These are phyloP conservation scores for Macrolepiota albuminosa DNA, from an alignment of 768 basidiomycete species.

Conservation along the genomic window DNA sequence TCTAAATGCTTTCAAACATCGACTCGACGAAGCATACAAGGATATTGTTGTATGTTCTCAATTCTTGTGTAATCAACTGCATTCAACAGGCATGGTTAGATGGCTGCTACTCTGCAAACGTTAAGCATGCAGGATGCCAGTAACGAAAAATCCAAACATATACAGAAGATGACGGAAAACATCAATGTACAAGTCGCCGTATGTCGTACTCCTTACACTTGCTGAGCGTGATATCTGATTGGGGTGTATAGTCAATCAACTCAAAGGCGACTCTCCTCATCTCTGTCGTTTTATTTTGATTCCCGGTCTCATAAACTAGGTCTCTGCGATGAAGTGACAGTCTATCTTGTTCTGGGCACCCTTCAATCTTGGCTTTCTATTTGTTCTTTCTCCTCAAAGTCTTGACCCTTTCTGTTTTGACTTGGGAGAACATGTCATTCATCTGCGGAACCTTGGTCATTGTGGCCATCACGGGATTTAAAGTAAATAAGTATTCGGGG, in stretches of 20 bases:
- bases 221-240: background rate
- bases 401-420: background rate
- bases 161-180: background rate
- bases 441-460: background rate
- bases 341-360: background rate
- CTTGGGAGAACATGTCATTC: background rate
- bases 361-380: background rate
- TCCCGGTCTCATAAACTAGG: background rate
- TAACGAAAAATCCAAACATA: background rate
- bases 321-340: background rate
- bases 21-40: background rate
- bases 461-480: background rate
- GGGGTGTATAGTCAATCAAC: background rate
- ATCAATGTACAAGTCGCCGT: background rate
- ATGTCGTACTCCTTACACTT: background rate
- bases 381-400: background rate
- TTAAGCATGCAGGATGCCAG: background rate
- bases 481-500: background rate
- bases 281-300: background rate
- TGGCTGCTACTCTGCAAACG: background rate
- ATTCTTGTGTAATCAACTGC: background rate
- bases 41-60: background rate
- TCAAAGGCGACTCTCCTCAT: background rate
- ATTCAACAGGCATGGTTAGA: background rate
- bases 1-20: background rate